Conservation (phyloP, 495 filamentous ascomycete genomes). For the Lophium mytilinum region DNA sequence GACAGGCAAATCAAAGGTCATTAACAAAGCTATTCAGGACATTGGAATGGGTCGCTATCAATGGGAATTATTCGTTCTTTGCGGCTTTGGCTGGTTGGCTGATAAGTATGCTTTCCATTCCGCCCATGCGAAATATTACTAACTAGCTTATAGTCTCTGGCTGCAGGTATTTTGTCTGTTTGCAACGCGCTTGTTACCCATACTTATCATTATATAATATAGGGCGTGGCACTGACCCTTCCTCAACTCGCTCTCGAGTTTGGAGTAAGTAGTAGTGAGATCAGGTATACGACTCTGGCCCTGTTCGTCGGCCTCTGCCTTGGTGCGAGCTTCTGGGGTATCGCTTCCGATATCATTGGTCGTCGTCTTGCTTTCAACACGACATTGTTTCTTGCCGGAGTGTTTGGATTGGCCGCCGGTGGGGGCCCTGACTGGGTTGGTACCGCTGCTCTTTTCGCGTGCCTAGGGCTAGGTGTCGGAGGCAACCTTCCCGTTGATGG, state of each 20-base stretch:
- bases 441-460: constrained; percentile 40
- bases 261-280: neutral
- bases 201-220: neutral
- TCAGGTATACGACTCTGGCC: constrained; percentile 41
- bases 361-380: constrained; percentile 47
- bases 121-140: neutral
- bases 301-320: constrained; percentile 48
- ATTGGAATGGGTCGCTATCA: neutral
- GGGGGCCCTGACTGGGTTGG: constrained; percentile 42
- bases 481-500: constrained; percentile 66
- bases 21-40: neutral
- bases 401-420: constrained; percentile 46
- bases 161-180: neutral
- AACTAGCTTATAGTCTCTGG: neutral
- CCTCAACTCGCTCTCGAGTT: neutral
- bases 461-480: constrained; percentile 47
- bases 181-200: neutral
- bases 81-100: neutral
- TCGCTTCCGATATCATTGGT: constrained; percentile 47
- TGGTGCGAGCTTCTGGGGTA: constrained; percentile 48
- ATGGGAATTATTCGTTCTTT: neutral
- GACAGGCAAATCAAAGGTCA: constrained; percentile 42
- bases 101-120: neutral
- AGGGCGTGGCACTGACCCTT: neutral
- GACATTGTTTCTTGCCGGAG: constrained; percentile 40